phyloP scores from a whole-genome alignment of 768 basidiomycete species.

The Lactifluus subvellereus region DNA sequence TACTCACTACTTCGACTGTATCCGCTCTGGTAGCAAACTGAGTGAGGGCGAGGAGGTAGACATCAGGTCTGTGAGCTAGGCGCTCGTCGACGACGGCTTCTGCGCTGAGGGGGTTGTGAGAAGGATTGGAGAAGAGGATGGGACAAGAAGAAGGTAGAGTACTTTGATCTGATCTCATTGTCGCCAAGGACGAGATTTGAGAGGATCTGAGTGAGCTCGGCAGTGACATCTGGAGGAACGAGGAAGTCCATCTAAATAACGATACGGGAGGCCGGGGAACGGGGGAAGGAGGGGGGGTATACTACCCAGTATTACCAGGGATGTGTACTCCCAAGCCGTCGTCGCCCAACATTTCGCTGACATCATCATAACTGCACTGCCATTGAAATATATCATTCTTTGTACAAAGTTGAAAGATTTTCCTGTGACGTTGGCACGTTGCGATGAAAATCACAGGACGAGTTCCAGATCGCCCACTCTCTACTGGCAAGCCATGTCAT shows the following conservation, averaged over 20 bases:
- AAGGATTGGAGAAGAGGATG: neutral
- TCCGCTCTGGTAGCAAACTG: conserved; percentile 75
- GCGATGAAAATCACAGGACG: too few relatives aligned
- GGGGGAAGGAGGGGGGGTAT: neutral
- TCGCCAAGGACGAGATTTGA: conserved; percentile 81
- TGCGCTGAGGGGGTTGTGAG: conserved; percentile 40
- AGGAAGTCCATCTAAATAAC: conserved; percentile 18
- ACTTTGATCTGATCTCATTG: conserved; percentile 76
- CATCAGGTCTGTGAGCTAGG: conserved; percentile 68
- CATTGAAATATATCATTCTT: too few relatives aligned
- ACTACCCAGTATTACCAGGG: too few relatives aligned
- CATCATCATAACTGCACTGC: too few relatives aligned
- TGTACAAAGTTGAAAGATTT: too few relatives aligned
- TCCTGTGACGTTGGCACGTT: too few relatives aligned
- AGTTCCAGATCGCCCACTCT: too few relatives aligned
- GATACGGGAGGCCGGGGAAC: neutral
- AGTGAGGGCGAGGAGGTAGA: conserved; percentile 70
- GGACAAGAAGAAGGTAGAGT: conserved; percentile 9
- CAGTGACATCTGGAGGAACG: conserved; percentile 60
- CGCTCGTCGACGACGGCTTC: conserved; percentile 80
- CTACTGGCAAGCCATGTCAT: too few relatives aligned
- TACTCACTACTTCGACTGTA: conserved; percentile 64
- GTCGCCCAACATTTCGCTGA: too few relatives aligned
- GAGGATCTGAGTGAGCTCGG: conserved; percentile 76
- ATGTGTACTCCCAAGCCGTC: too few relatives aligned